phyloP scores from a whole-genome alignment of 2,329 filamentous ascomycete species.

The Aureobasidium sp. region DNA sequence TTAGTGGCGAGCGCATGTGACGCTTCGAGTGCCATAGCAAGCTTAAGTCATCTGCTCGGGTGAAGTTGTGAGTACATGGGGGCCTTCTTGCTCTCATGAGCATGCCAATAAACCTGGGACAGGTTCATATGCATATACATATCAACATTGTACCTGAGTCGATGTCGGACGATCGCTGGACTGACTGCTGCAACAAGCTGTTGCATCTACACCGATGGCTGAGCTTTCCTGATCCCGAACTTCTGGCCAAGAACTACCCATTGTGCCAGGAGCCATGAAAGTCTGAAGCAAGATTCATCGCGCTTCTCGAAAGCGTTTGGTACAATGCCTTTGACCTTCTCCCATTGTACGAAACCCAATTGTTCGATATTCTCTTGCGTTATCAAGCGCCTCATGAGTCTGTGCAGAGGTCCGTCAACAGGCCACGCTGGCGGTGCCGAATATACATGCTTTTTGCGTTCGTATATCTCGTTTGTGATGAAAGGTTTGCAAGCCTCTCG shows the following conservation, averaged over 20 bases:
- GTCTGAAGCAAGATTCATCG: not conserved
- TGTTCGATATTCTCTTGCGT: not conserved
- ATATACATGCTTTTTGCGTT: conserved; percentile 55
- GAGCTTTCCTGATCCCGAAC: not conserved
- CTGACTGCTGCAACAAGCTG: conserved; percentile 20
- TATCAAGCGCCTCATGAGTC: conserved; percentile 22
- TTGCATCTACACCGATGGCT: not conserved
- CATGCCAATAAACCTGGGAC: too few species aligned
- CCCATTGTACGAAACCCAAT: not conserved
- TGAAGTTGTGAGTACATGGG: too few species aligned
- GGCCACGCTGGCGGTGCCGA: conserved; percentile 49
- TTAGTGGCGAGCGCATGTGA: too few species aligned
- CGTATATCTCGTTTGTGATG: conserved; percentile 58
- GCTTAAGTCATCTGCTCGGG: too few species aligned
- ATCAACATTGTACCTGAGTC: too few species aligned
- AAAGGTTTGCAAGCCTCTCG: conserved; percentile 56
- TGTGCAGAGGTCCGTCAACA: conserved; percentile 49
- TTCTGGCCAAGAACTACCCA: not conserved
- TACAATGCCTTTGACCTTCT: not conserved
- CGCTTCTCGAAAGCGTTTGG: not conserved
- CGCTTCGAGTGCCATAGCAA: too few species aligned
- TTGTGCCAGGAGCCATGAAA: not conserved
- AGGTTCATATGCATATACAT: too few species aligned
- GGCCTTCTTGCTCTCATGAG: too few species aligned
- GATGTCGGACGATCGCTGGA: too few species aligned